phyloP scores from a whole-genome alignment of 2,329 filamentous ascomycete genomes.

The Graphilbum fragrans region DNA sequence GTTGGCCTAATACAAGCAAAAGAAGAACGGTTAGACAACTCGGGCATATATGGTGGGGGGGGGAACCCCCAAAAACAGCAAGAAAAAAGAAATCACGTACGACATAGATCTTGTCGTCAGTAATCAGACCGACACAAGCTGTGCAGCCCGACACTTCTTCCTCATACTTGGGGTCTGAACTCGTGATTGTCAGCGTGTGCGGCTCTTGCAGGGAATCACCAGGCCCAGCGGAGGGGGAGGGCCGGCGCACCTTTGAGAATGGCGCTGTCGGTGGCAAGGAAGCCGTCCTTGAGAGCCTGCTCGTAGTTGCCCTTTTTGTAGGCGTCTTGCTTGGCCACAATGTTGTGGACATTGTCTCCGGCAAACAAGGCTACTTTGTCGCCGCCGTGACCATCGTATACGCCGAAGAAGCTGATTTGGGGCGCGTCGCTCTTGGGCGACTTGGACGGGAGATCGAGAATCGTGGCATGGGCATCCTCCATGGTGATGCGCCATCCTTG shows the following conservation, averaged over 20 bases:
- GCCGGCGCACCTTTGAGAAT: constrained; percentile 72
- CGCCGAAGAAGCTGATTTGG: constrained; percentile 88
- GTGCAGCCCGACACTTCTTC: constrained; percentile 98
- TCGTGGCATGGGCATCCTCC: constrained; percentile 87
- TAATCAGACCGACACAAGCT: constrained; percentile 81
- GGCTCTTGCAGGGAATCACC: no score
- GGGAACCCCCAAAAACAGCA: background rate
- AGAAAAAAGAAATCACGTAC: constrained; percentile 44
- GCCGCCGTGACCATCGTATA: constrained; percentile 95
- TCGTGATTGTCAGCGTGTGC: no score
- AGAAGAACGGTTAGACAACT: constrained; percentile 1
- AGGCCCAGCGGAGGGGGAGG: no score
- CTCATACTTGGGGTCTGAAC: constrained; percentile 89
- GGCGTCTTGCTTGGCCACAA: constrained; percentile 86
- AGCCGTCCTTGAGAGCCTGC: constrained; percentile 93
- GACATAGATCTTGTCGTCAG: constrained; percentile 84
- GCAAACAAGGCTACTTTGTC: constrained; percentile 92
- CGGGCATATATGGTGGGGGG: background rate
- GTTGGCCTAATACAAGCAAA: constrained; percentile 61
- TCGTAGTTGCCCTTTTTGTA: constrained; percentile 88
- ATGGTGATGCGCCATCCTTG: constrained; percentile 99
- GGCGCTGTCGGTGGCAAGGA: constrained; percentile 88
- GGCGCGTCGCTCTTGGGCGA: constrained; percentile 54
- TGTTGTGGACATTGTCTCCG: constrained; percentile 85
- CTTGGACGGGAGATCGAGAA: constrained; percentile 69